These are phyloP conservation scores for Zopfochytrium polystomum DNA, from an alignment of 371 early-diverging fungal species.

Conservation along the genomic window DNA sequence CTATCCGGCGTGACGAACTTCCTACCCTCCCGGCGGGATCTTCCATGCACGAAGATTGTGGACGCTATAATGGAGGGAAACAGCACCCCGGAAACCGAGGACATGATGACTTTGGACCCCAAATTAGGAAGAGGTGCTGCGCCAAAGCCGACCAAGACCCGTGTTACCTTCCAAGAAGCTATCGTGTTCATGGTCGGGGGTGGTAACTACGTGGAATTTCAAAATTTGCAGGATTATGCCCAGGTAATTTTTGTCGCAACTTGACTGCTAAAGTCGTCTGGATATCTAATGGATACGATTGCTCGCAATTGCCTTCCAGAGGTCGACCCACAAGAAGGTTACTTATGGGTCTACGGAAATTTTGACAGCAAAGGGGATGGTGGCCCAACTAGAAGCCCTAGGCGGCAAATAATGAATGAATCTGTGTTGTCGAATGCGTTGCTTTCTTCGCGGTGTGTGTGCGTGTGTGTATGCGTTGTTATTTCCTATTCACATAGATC, in stretches of 20 bases:
- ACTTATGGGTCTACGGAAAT: conserved; percentile 97
- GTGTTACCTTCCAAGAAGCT: conserved; percentile 70
- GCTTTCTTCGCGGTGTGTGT: too few species aligned
- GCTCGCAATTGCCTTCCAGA: conserved; percentile 9
- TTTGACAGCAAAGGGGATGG: conserved; percentile 77
- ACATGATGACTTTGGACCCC: conserved; percentile 87
- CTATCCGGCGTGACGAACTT: conserved; percentile 93
- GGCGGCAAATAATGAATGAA: conserved; percentile 29
- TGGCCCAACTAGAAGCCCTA: conserved; percentile 74
- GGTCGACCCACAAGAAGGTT: conserved; percentile 60
- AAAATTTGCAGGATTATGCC: conserved; percentile 85
- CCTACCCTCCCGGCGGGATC: conserved; percentile 81
- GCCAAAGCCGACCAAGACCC: conserved; percentile 45
- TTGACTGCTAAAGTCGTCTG: conserved; percentile 1
- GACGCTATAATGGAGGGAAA: conserved; percentile 75
- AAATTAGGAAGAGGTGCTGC: conserved; percentile 44
- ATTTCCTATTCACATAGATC: conserved; percentile 9
- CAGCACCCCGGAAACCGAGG: conserved; percentile 57
- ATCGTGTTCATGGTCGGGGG: conserved; percentile 97
- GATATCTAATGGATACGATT: neutral
- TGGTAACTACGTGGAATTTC: conserved; percentile 94
- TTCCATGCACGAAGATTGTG: conserved; percentile 80
- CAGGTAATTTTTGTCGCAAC: conserved; percentile 36
- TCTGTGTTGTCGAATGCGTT: neutral
- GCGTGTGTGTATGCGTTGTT: too few species aligned